A percentile compares a stretch with the other conserved stretches of the same genome.
phyloP scores from a whole-genome alignment of 495 filamentous ascomycete species.

The Lasiosphaeris hirsuta region DNA sequence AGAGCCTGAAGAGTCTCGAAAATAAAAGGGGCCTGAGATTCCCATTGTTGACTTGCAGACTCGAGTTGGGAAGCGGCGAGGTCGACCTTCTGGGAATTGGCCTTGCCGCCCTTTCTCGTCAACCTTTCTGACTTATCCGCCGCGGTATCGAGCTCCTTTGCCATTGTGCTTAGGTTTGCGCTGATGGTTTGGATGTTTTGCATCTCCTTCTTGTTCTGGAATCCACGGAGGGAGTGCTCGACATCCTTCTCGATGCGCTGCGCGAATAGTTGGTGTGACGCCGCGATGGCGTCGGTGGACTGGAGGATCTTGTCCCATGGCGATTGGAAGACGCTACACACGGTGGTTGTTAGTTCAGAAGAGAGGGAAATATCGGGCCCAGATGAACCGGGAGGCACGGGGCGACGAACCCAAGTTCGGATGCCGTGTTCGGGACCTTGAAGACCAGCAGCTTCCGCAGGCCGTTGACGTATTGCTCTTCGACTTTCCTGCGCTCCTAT shows the following conservation, averaged over 20 bases:
- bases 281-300: constrained; percentile 73
- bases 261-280: constrained; percentile 79
- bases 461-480: constrained; percentile 84
- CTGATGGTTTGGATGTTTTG: constrained; percentile 79
- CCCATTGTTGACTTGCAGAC: constrained; percentile 79
- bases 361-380: constrained; percentile 12
- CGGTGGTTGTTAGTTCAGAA: constrained; percentile 15
- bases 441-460: constrained; percentile 75
- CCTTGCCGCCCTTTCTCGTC: constrained; percentile 72
- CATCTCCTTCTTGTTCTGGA: constrained; percentile 72
- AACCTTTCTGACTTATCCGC: constrained; percentile 88
- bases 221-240: constrained; percentile 74
- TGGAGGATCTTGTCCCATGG: constrained; percentile 91
- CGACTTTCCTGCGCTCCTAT: constrained; percentile 88
- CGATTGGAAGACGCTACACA: constrained; percentile 73
- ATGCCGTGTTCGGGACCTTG: constrained; percentile 66
- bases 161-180: constrained; percentile 72
- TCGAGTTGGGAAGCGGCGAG: constrained; percentile 71
- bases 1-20: constrained; percentile 91
- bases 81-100: constrained; percentile 75
- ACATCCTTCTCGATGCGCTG: constrained; percentile 87
- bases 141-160: constrained; percentile 78
- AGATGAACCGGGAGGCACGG: constrained; percentile 5
- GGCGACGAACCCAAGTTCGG: constrained; percentile 74
- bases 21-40: constrained; percentile 91